Base-by-base conservation (phyloP, 75 land plant genomes). In the Chamaecyparis obtusa region DNA sequence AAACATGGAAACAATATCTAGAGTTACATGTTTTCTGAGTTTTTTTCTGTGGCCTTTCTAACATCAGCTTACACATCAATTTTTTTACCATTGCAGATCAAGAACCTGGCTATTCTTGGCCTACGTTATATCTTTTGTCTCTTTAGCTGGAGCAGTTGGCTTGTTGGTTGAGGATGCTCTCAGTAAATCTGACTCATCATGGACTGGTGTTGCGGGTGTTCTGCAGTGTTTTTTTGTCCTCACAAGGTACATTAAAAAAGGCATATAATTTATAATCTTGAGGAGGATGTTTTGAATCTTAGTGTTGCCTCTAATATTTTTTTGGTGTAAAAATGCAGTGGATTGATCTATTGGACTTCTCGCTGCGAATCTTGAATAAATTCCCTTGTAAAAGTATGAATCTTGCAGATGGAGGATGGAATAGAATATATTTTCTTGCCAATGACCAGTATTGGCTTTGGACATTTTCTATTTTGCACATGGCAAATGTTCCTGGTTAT, bases 141-240 rank as follows among this genome's bases (percentile, higher is more conserved):
- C 98, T 39, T 85, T 97, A 37, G 99, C 99, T 19, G 98, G 93
- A 37, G 90, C 99, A 32, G 99, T 96, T 21, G 99, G 99, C 13
- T 85, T 97, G 78, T 87, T 97, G 86, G 89, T 97, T 79, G 92
- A 97, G 89, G 99, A 97, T 88, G 89, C 98, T 32, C 85, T 97
- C 9, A 91, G 88, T 51, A 85, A 85, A 55, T 83, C 89, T 51
- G 94, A 93, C 82, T 92, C 95, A 39, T 86, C 94, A 13, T 97
- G 99, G 99, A 97, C 99, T 79, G 99, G 99, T 37, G 89, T 92
- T 83, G 99, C 99, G 32, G 98, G 99, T 85, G 95, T 96, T 79
- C 85, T 97, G 88, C 99, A 97, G 89, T 97, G 99, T 88, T 92
- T 95, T 37, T 94, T 94, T 91, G 95, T 95, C 32, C 93, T 97